Evolutionary conservation across 2,329 filamentous ascomycete genomes (phyloP), one percentile per base, ranked within the genome.

Genomic region (Fusarium begoniae): DNA sequence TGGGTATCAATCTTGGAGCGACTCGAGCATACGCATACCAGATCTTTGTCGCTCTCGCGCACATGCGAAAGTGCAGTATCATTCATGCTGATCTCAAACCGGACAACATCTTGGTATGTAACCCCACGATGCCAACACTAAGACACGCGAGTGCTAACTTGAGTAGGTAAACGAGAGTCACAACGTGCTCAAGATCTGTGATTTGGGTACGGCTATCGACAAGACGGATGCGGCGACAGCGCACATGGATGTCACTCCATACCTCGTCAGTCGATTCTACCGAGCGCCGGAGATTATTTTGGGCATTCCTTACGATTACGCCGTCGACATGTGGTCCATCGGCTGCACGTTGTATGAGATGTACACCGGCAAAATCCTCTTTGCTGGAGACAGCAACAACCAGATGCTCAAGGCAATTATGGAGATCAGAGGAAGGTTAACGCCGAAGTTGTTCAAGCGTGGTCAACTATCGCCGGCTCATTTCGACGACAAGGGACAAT

Each of bases 351-450:
- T 98, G 37, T 99, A 97, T 82, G 96, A 99, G 84, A 87, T 99
- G 45, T 98, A 97, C 85, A 98, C 96, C 1, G 96, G 96, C 79
- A 98, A 98, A 82, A 98, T 99, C 66, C 87, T 99, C 38, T 99
- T 99, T 82, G 95, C 94, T 2, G 96, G 96, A 67, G 90, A 94
- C 74, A 96, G 94, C 84, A 99, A 99, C 86, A 99, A 99, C 80
- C 95, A 98, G 84, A 99, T 99, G 96, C 90, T 99, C 69, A 93
- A 94, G 73, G 92, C 93, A 26, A 98, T 99, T 77, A 97, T 98
- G 91, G 96, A 99, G 81, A 95, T 96, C 77, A 92, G 97, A 54
- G 96, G 96, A 79, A 97, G 95, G 83, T 92, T 98, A 72, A 95
- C 94, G 37, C 91, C 93, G 53, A 98, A 98, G 83, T 87, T 98